Evolutionary conservation across 2,329 filamentous ascomycete species (phyloP).

Genomic region (Colletotrichum karsti): DNA sequence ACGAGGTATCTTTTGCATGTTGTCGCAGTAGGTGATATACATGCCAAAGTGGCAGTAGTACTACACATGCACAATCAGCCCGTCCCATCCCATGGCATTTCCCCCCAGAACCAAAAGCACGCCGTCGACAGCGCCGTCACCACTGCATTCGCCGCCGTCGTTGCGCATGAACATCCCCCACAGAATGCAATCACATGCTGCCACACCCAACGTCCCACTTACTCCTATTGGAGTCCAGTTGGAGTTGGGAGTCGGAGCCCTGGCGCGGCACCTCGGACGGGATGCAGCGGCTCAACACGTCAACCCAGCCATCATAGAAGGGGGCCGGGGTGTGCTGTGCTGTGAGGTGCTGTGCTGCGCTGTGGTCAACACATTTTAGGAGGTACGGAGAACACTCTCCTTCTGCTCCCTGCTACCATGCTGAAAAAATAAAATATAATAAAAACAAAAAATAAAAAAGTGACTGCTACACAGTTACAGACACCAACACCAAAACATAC

Average conservation of each 20-base stretch:
- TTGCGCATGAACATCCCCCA: conserved; percentile 27
- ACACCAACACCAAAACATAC: not conserved
- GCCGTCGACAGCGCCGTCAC: not conserved
- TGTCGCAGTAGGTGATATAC: not conserved
- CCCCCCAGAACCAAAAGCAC: not conserved
- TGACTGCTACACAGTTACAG: not conserved
- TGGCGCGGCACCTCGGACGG: no score
- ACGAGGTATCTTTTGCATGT: not conserved
- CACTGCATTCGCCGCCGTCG: conserved; percentile 2
- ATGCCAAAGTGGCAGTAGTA: no score
- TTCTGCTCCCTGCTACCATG: no score
- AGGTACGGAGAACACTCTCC: no score
- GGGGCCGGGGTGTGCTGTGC: not conserved
- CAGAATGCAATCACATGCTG: conserved; percentile 28
- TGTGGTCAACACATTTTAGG: not conserved
- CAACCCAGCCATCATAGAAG: conserved; percentile 8
- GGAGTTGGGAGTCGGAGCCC: no score
- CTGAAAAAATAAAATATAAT: no score
- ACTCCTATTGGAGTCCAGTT: conserved; percentile 26
- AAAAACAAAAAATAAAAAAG: no score
- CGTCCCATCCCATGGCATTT: not conserved
- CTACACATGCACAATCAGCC: no score
- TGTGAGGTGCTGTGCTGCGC: no score
- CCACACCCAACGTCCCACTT: conserved; percentile 20
- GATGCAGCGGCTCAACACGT: conserved; percentile 28